phyloP scores from a whole-genome alignment of 2,329 filamentous ascomycete species.

The Knufia petricola region DNA sequence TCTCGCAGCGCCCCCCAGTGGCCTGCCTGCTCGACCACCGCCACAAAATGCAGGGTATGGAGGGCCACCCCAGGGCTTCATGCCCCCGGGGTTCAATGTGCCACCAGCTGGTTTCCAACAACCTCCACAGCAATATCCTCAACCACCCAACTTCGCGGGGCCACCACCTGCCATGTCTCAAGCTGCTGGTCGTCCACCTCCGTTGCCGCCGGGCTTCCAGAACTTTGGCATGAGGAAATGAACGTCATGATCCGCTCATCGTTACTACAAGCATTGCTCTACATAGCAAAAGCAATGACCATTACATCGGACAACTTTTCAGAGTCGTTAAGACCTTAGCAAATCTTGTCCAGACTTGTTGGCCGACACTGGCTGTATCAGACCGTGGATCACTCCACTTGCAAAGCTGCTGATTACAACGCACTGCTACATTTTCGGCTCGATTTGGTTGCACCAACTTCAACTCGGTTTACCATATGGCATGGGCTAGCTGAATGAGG shows the following conservation, averaged over 20 bases:
- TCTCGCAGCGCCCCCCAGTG: conserved; percentile 39
- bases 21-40: conserved; percentile 59
- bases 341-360: no score
- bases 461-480: no score
- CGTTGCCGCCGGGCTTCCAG: conserved; percentile 35
- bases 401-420: no score
- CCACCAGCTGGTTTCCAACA: conserved; percentile 30
- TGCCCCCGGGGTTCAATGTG: conserved; percentile 35
- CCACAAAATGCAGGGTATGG: conserved; percentile 59
- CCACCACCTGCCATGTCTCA: conserved; percentile 30
- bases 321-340: not conserved
- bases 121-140: conserved; percentile 29
- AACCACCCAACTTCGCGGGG: conserved; percentile 40
- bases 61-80: conserved; percentile 49
- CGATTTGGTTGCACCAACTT: no score
- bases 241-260: not conserved
- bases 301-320: not conserved
- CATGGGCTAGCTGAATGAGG: no score
- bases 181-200: not conserved
- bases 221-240: conserved; percentile 14
- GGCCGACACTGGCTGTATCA: no score
- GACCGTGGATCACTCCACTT: no score
- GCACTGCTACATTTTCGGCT: no score
- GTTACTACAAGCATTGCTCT: not conserved
- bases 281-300: not conserved